Evolutionary conservation across 495 filamentous ascomycete genomes (phyloP).

Genomic region (Endocarpon pusillum): DNA sequence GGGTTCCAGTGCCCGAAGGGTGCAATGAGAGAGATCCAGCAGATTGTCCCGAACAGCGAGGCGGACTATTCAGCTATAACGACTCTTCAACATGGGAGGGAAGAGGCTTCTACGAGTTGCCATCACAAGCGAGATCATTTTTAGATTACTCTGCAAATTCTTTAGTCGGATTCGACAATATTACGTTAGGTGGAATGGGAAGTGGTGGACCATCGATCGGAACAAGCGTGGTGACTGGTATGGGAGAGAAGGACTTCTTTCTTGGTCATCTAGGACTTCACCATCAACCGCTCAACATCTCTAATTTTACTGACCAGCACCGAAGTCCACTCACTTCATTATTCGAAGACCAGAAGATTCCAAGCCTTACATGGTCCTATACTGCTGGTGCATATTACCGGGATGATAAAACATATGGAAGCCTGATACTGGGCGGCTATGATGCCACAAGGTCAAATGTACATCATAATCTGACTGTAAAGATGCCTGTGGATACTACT

Average conservation of each 20-base stretch:
- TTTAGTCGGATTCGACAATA: conserved; percentile 33
- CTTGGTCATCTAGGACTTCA: conserved; percentile 34
- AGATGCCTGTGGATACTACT: conserved; percentile 29
- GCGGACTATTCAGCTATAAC: conserved; percentile 29
- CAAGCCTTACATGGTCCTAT: conserved; percentile 36
- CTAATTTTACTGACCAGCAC: conserved; percentile 21
- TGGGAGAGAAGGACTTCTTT: conserved; percentile 28
- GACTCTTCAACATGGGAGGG: conserved; percentile 30
- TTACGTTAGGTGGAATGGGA: conserved; percentile 27
- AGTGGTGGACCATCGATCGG: conserved; percentile 24
- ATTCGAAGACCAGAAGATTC: conserved; percentile 26
- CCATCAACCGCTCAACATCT: conserved; percentile 31
- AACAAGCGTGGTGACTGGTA: conserved; percentile 29
- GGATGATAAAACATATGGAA: conserved; percentile 32
- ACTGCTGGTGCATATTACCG: conserved; percentile 38
- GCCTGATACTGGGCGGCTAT: conserved; percentile 39
- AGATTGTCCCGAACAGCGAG: conserved; percentile 27
- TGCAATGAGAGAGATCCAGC: conserved; percentile 10
- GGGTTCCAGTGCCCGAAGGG: conserved; percentile 19
- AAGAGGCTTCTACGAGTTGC: conserved; percentile 19
- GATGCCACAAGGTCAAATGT: too few species aligned
- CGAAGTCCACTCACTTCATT: conserved; percentile 32
- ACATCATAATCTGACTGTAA: conserved; percentile 29
- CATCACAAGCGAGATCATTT: conserved; percentile 25
- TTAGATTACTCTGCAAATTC: conserved; percentile 22